Evolutionary conservation across 805 yeast species (phyloP).

Genomic region (Alloascoidea africana): DNA sequence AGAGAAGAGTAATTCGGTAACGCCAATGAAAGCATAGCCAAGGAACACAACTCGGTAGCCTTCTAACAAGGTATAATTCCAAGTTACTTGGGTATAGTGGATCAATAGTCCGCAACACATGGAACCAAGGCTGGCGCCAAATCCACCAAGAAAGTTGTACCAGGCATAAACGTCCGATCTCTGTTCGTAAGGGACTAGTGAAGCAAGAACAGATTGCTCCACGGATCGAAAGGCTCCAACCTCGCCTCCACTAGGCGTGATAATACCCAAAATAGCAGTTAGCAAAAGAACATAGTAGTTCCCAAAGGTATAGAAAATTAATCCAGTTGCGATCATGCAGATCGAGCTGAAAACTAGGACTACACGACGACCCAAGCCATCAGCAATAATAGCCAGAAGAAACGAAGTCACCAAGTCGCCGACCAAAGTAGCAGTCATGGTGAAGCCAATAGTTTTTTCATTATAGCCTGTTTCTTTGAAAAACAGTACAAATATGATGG

Average conservation of each 20-base stretch:
- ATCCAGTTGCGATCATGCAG: slow-evolving; percentile 28
- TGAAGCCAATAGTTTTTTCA: slow-evolving; percentile 30
- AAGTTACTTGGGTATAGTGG: slow-evolving; percentile 9
- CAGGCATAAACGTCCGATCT: slow-evolving; percentile 43
- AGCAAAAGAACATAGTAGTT: slow-evolving; percentile 20
- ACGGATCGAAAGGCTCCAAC: slow-evolving; percentile 43
- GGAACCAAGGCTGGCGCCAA: slow-evolving; percentile 32
- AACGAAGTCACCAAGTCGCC: slow-evolving; percentile 40
- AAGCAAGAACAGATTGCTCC: slow-evolving; percentile 39
- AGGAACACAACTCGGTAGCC: slow-evolving; percentile 40
- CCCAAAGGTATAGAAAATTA: slow-evolving; percentile 20
- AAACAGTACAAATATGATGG: slow-evolving; percentile 26
- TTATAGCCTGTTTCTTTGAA: slow-evolving; percentile 25
- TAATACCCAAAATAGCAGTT: slow-evolving; percentile 31
- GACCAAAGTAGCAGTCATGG: slow-evolving; percentile 30
- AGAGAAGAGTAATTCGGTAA: slow-evolving; percentile 27
- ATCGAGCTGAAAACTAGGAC: slow-evolving; percentile 24
- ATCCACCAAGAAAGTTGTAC: slow-evolving; percentile 34
- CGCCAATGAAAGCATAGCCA: slow-evolving; percentile 37
- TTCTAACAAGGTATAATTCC: slow-evolving; percentile 5
- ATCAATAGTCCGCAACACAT: slow-evolving; percentile 23
- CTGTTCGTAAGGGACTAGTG: slow-evolving; percentile 23
- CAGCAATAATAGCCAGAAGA: slow-evolving; percentile 28
- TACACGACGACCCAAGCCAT: slow-evolving; percentile 28
- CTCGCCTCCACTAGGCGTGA: slow-evolving; percentile 44